A percentile compares a stretch with the other conserved stretches of the same genome.
phyloP scores from a whole-genome alignment of 2,329 filamentous ascomycete genomes.

The Exophiala sp. region DNA sequence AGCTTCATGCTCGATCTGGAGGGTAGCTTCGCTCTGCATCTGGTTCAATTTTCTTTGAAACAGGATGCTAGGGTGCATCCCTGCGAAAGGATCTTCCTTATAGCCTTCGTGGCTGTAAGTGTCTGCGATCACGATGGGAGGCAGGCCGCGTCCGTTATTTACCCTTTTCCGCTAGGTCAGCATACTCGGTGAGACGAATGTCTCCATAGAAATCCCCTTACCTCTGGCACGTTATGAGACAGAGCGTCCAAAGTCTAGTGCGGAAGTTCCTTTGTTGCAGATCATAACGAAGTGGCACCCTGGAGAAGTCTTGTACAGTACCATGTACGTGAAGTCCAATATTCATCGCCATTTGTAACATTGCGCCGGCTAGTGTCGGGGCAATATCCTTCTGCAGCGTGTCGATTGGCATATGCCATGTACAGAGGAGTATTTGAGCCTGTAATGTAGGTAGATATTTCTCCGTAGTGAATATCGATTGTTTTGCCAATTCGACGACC shows the following conservation, averaged over 20 bases:
- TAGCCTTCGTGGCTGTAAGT: constrained; percentile 15
- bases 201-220: not conserved
- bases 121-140: constrained; percentile 9
- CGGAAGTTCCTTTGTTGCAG: constrained; percentile 5
- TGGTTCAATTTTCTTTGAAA: constrained; percentile 14
- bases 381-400: constrained; percentile 15
- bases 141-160: constrained; percentile 13
- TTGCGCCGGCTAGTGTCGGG: constrained; percentile 12
- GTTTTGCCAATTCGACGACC: constrained; percentile 9
- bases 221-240: constrained; percentile 16
- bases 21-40: constrained; percentile 12
- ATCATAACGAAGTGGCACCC: constrained; percentile 9
- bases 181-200: not conserved
- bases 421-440: constrained; percentile 17
- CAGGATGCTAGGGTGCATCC: not conserved
- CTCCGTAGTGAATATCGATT: constrained; percentile 12
- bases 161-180: constrained; percentile 1
- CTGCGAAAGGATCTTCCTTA: constrained; percentile 6
- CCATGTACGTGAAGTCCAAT: constrained; percentile 19
- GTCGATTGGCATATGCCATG: constrained; percentile 18
- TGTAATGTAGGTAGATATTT: constrained; percentile 12
- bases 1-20: constrained; percentile 13
- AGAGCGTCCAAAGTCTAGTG: constrained; percentile 15
- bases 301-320: constrained; percentile 14
- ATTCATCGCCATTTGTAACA: constrained; percentile 15